phyloP scores from a whole-genome alignment of 2,329 filamentous ascomycete genomes.

The Sphaerulina vaccinii region DNA sequence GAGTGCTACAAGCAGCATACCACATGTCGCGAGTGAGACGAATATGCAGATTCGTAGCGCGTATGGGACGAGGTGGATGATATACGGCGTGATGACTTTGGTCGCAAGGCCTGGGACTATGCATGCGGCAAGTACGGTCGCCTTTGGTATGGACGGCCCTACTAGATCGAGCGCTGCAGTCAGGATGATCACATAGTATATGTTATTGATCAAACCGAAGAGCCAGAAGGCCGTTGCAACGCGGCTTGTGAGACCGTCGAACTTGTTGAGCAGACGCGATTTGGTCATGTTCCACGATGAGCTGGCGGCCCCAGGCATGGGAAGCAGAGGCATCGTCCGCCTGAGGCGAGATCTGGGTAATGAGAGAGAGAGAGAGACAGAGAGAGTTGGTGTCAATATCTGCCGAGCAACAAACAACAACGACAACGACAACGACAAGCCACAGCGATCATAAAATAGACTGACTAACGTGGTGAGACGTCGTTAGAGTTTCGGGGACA shows the following conservation, averaged over 20 bases:
- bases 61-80: constrained; percentile 87
- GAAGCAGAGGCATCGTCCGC: constrained; percentile 6
- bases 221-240: constrained; percentile 87
- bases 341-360: too few species aligned
- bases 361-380: too few species aligned
- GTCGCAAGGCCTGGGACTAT: constrained; percentile 85
- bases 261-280: constrained; percentile 61
- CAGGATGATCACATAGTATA: constrained; percentile 95
- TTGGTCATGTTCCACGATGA: constrained; percentile 14
- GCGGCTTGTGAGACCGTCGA: constrained; percentile 66
- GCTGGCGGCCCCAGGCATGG: constrained; percentile 10
- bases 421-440: too few species aligned
- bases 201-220: constrained; percentile 97
- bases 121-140: constrained; percentile 87
- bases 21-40: constrained; percentile 70
- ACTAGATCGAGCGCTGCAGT: constrained; percentile 94
- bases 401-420: too few species aligned
- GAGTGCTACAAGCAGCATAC: constrained; percentile 86
- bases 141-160: constrained; percentile 80
- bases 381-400: too few species aligned
- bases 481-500: too few species aligned
- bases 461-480: too few species aligned
- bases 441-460: too few species aligned
- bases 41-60: constrained; percentile 70
- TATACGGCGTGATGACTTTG: constrained; percentile 71